Evolutionary conservation across 768 basidiomycete species (phyloP), one percentile per base, ranked within the genome.

Genomic region (Naematelia encephala): DNA sequence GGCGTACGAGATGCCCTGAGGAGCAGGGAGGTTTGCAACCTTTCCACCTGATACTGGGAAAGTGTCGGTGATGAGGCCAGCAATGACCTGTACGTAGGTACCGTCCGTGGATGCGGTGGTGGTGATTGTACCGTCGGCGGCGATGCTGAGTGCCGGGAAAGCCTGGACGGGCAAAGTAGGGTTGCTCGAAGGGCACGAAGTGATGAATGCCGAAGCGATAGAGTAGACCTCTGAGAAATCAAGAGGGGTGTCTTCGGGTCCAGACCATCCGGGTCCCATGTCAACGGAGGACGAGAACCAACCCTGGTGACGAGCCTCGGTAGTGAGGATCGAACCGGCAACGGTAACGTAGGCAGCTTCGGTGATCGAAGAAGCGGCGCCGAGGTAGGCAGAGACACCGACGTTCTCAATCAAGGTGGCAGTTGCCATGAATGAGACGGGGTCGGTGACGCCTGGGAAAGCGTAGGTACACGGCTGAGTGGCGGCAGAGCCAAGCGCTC

Each of bases 281-380:
- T 78, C 75, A 39, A 84, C 80, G 14, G 82, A 79, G 1, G 81
- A 80, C 61, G 80, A 78, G 34, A 87, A 74, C 85, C 85, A 88
- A 1, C 81, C 78, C n/a, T 84, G 80, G 57, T 87, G 86, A 29
- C 85, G 82, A 22, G 85, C 81, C 68, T 88, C 85, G 53, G 81
- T 82, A 14, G 83, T 78, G 47, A 87, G 78, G 64, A 89, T 87
- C 19, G 80, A 81, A 1, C 80, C 86, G 3, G 83, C 82, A 16
- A 82, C 81, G 3, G 82, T 82, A 21, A 84, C 69, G 70, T 82
- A 82, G 21, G 72, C 77, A 58, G 79, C 51, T 46, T 67, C 63
- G 22, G 70, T 61, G 59, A 74, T 77, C 60, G 76, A 80, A 25
- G 78, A 77, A 1, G 82, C 77, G 0, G 82, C 82, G 14, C 87